A percentile compares a stretch with the other conserved stretches of the same genome.
phyloP scores from a whole-genome alignment of 805 yeast species.

The Yamadazyma phyllophila region DNA sequence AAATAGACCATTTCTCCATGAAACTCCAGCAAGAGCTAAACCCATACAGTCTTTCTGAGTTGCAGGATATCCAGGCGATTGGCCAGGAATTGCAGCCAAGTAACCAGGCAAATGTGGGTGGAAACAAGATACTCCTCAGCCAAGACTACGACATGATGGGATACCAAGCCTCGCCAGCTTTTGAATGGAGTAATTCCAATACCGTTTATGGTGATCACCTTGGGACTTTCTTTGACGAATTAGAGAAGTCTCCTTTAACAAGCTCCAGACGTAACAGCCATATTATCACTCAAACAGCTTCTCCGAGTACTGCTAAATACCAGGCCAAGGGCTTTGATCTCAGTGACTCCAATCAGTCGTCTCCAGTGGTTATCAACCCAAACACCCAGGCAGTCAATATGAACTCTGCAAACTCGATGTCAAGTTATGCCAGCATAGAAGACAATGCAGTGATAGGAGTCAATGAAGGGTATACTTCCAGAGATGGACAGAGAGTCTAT shows the following conservation, averaged over 20 bases:
- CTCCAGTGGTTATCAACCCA: slow-evolving; percentile 15
- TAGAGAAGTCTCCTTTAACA: slow-evolving; percentile 15
- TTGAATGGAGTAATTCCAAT: slow-evolving; percentile 15
- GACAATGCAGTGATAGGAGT: not conserved
- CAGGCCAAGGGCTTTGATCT: slow-evolving; percentile 9
- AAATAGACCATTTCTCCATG: slow-evolving; percentile 2
- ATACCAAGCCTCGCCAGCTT: slow-evolving; percentile 6
- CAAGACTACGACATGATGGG: not conserved
- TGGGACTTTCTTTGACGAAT: slow-evolving; percentile 12
- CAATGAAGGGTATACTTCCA: slow-evolving; percentile 7
- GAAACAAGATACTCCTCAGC: not conserved
- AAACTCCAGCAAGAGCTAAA: slow-evolving; percentile 8
- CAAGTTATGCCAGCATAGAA: slow-evolving; percentile 1
- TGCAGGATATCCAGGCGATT: no score
- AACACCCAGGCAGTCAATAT: not conserved
- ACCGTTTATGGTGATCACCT: slow-evolving; percentile 10
- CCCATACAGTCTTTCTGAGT: slow-evolving; percentile 5
- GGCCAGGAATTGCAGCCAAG: no score
- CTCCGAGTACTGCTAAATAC: not conserved
- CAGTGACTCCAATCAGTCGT: slow-evolving; percentile 12
- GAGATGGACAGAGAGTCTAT: slow-evolving; percentile 55
- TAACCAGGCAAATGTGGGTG: not conserved
- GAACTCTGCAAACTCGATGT: not conserved
- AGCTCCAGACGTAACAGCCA: slow-evolving; percentile 14
- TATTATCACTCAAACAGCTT: not conserved